A percentile compares a stretch with the other conserved stretches of the same genome.
Conservation (phyloP, 345 rosid genomes). For the Limnanthes douglasii region DNA sequence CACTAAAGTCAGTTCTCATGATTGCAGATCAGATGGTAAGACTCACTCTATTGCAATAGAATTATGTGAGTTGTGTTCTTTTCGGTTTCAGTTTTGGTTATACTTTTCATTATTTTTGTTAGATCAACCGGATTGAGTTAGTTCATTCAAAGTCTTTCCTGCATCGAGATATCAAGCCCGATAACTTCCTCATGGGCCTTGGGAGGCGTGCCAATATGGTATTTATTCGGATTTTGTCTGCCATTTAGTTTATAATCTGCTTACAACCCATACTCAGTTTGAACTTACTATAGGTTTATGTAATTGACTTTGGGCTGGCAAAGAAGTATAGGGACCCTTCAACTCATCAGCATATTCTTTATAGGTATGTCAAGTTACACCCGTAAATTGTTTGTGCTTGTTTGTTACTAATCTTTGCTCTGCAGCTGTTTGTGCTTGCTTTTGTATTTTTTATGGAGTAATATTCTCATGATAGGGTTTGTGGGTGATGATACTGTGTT, state of each 20-base stretch:
- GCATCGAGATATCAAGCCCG: constrained; percentile 88
- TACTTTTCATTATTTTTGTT: constrained; percentile 9
- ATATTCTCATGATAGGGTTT: background rate
- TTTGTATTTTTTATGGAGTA: background rate
- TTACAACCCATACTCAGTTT: constrained; percentile 1
- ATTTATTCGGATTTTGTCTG: background rate
- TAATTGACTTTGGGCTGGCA: constrained; percentile 87
- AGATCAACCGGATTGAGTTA: constrained; percentile 81
- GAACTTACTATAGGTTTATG: constrained; percentile 38
- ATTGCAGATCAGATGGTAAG: constrained; percentile 93
- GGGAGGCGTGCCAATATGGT: constrained; percentile 89
- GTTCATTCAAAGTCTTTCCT: constrained; percentile 81
- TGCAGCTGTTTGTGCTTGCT: background rate
- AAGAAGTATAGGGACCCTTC: constrained; percentile 75
- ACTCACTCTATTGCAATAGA: constrained; percentile 5
- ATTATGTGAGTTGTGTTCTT: background rate
- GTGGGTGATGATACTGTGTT: background rate
- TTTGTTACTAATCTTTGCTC: background rate
- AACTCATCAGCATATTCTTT: constrained; percentile 80
- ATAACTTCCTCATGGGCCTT: constrained; percentile 88
- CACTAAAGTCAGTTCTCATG: constrained; percentile 83
- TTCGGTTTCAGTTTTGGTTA: too few relatives aligned
- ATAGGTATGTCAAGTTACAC: constrained; percentile 37
- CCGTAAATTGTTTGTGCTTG: constrained; percentile 7
- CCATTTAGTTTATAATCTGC: constrained; percentile 4